phyloP scores from a whole-genome alignment of 2,329 filamentous ascomycete genomes.

The Pyrenochaeta sp. region DNA sequence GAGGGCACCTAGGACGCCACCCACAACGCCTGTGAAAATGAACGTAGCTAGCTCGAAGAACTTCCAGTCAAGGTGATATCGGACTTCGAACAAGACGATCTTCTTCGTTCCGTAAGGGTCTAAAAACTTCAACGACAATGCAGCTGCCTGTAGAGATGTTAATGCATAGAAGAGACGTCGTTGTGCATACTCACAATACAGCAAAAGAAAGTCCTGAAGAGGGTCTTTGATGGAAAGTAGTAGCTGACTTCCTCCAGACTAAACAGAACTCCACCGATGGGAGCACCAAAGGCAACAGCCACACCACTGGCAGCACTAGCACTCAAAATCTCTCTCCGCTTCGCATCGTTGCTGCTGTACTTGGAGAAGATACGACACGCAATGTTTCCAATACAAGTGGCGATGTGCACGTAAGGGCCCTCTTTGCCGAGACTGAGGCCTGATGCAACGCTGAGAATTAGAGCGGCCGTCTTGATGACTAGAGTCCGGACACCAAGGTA shows the following conservation, averaged over 20 bases:
- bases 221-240: conserved; percentile 96
- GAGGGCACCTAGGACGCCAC: conserved; percentile 83
- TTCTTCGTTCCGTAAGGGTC: conserved; percentile 97
- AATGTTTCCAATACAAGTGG: conserved; percentile 94
- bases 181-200: conserved; percentile 72
- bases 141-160: conserved; percentile 63
- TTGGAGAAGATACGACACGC: conserved; percentile 92
- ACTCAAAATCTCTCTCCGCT: conserved; percentile 91
- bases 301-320: conserved; percentile 92
- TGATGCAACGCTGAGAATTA: conserved; percentile 89
- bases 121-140: conserved; percentile 89
- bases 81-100: conserved; percentile 95
- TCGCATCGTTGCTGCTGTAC: conserved; percentile 93
- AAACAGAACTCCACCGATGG: conserved; percentile 88
- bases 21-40: conserved; percentile 83
- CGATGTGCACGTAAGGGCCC: conserved; percentile 96
- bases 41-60: conserved; percentile 90
- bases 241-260: conserved; percentile 95
- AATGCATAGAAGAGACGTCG: conserved; percentile 4
- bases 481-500: conserved; percentile 91
- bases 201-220: conserved; percentile 98
- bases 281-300: conserved; percentile 92
- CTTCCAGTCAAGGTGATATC: conserved; percentile 90
- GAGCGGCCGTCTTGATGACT: conserved; percentile 80
- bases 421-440: conserved; percentile 95